Evolutionary conservation across 2,329 filamentous ascomycete genomes (phyloP).

Genomic region (Fusarium lateritium): DNA sequence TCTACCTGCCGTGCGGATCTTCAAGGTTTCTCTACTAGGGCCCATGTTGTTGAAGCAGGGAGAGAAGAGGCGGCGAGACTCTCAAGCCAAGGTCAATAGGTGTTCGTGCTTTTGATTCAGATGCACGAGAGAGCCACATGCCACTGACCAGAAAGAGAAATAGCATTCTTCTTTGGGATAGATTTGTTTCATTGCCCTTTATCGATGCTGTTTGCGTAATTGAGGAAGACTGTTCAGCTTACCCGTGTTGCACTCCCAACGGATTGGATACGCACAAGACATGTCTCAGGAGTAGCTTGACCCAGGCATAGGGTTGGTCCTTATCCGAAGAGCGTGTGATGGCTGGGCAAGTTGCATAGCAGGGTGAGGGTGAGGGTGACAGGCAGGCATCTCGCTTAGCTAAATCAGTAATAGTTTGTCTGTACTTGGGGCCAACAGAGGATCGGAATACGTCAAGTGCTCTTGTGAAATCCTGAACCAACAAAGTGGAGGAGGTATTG

Average conservation of each 20-base stretch:
- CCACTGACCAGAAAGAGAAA: conserved; percentile 10
- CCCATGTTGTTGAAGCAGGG: conserved; percentile 21
- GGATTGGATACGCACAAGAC: conserved; percentile 10
- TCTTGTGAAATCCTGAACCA: conserved; percentile 1
- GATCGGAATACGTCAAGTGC: conserved; percentile 10
- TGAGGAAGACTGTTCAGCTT: neutral
- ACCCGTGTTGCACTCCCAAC: conserved; percentile 23
- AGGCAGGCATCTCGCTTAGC: conserved; percentile 6
- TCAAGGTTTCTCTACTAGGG: conserved; percentile 19
- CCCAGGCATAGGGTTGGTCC: conserved; percentile 10
- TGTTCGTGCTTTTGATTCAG: conserved; percentile 5
- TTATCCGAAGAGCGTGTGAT: conserved; percentile 26
- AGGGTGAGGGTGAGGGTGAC: conserved; percentile 19
- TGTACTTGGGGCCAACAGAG: neutral
- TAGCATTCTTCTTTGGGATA: conserved; percentile 17
- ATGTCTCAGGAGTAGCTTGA: conserved; percentile 27
- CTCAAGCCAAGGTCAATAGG: conserved; percentile 2
- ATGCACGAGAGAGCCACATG: conserved; percentile 17
- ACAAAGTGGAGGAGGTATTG: neutral
- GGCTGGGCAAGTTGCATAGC: conserved; percentile 25
- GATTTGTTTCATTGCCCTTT: conserved; percentile 32
- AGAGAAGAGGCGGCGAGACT: conserved; percentile 14
- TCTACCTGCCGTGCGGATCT: conserved; percentile 32
- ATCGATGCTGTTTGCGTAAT: conserved; percentile 16
- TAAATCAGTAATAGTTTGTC: conserved; percentile 25